Evolutionary conservation across 2,329 filamentous ascomycete species (phyloP).

Genomic region (Cryphonectria nitschkei): DNA sequence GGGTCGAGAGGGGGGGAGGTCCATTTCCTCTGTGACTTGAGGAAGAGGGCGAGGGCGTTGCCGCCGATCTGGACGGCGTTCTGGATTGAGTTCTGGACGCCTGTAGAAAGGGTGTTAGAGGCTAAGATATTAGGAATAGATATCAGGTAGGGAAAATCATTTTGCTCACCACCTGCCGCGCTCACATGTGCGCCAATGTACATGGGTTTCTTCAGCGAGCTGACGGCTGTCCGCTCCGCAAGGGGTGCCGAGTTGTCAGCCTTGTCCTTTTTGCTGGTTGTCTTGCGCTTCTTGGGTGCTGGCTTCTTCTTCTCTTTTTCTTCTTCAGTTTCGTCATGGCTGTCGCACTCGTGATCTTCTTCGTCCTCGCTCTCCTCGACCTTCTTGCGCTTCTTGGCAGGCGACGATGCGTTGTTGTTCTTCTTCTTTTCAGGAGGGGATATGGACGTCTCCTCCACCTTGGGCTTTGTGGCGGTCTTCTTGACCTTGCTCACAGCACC

Average conservation of each 20-base stretch:
- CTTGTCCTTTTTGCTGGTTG: slow-evolving; percentile 39
- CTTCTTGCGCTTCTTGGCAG: slow-evolving; percentile 32
- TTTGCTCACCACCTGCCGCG: slow-evolving; percentile 73
- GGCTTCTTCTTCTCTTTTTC: slow-evolving; percentile 33
- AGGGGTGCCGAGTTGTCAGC: slow-evolving; percentile 61
- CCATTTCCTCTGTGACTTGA: slow-evolving; percentile 98
- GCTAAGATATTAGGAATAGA: slow-evolving; percentile 4
- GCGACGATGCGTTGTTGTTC: slow-evolving; percentile 17
- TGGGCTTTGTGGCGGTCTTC: slow-evolving; percentile 37
- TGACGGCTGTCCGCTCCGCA: slow-evolving; percentile 66
- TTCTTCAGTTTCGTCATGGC: slow-evolving; percentile 23
- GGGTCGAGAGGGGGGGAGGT: slow-evolving; percentile 75
- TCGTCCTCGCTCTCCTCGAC: slow-evolving; percentile 33
- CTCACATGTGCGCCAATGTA: slow-evolving; percentile 93
- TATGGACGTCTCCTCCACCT: slow-evolving; percentile 34
- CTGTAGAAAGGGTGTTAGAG: slow-evolving; percentile 45
- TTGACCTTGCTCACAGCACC: slow-evolving; percentile 31
- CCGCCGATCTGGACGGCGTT: slow-evolving; percentile 83
- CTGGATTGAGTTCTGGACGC: slow-evolving; percentile 83
- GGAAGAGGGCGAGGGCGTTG: slow-evolving; percentile 91
- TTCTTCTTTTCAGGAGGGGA: slow-evolving; percentile 30
- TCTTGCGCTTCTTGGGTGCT: slow-evolving; percentile 49
- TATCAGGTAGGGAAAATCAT: background rate
- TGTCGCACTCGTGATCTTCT: slow-evolving; percentile 33
- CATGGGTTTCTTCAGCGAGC: slow-evolving; percentile 69